phyloP scores from a whole-genome alignment of 1,139 yeast species.

The Taphrina sp. region DNA sequence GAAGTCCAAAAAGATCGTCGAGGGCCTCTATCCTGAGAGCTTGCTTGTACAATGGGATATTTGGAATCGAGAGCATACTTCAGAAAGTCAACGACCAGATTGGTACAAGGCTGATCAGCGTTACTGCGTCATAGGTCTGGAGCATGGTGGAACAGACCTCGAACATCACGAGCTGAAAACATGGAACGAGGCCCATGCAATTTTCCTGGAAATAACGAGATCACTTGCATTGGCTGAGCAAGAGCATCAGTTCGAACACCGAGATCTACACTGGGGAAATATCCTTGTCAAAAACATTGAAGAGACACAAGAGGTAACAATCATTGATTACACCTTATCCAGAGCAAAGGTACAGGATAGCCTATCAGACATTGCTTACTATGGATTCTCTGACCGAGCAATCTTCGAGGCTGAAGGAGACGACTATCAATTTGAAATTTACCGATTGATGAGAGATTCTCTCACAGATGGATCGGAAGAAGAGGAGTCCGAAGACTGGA shows the following conservation, averaged over 20 bases:
- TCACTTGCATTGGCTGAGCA: conserved; percentile 54
- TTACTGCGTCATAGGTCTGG: conserved; percentile 50
- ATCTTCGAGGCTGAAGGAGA: conserved; percentile 50
- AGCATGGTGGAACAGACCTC: conserved; percentile 53
- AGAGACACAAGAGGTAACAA: conserved; percentile 45
- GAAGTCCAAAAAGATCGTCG: conserved; percentile 49
- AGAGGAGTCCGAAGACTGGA: conserved; percentile 46
- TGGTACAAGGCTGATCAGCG: conserved; percentile 46
- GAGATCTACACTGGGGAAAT: conserved; percentile 68
- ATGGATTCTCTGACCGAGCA: conserved; percentile 52
- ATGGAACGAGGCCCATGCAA: conserved; percentile 55
- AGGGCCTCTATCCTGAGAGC: conserved; percentile 50
- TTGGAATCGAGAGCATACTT: conserved; percentile 42
- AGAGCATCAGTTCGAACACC: conserved; percentile 58
- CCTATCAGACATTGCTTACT: conserved; percentile 39
- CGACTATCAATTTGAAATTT: conserved; percentile 56
- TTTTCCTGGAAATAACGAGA: conserved; percentile 56
- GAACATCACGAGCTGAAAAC: conserved; percentile 49
- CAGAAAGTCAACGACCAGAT: conserved; percentile 46
- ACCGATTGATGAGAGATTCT: conserved; percentile 50
- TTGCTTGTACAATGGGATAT: conserved; percentile 51
- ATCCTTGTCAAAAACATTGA: conserved; percentile 44
- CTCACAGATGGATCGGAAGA: conserved; percentile 33
- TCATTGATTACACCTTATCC: conserved; percentile 60
- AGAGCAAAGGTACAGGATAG: conserved; percentile 46